Evolutionary conservation across 495 filamentous ascomycete genomes (phyloP), one percentile per base, ranked within the genome.

Genomic region (Hyaloscypha bicolor): DNA sequence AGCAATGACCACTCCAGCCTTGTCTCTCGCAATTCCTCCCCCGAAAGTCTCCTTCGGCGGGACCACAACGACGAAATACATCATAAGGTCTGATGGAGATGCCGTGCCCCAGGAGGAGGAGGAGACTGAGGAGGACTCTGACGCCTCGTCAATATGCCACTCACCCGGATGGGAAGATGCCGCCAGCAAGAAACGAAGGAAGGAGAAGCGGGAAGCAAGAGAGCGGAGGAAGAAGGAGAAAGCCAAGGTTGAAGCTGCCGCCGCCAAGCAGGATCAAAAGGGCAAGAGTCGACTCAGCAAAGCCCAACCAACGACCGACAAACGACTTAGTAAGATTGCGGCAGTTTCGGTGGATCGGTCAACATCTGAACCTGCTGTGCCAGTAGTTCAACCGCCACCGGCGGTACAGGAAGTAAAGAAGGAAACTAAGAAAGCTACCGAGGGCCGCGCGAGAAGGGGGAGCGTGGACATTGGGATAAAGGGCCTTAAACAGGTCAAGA

Each of bases 151-250:
- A 3, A 85, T 86, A 55, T 86, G 83, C 62, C 83, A 85, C 59
- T 86, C 83, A 4, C 83, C 83, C 16, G 84, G 81, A 59, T 85
- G 83, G 83, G 83, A 84, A 59, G 78, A 79, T 55, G 79, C 82
- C 65, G 75, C 76, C 8, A 76, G 79, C 39, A 69, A 59, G 25
- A 81, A 79, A 72, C 82, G 82, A 66, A 82, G 78, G 61, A 79
- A 84, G 48, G 83, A 82, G 73, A 75, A 77, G 69, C 67, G 74
- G n/a, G 73, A 79, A 35, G 81, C 80, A 69, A 76, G 76, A 32
- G 79, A 81, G 67, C 74, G 72, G n/a, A 76, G 79, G 60, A 76
- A 77, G 61, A 72, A 71, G 55, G 77, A 76, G 67, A 82, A 78
- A 76, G 60, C 76, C 71, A 78, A 75, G n/a, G 75, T 72, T 60